Evolutionary conservation across 495 filamentous ascomycete genomes (phyloP), one percentile per base, ranked within the genome.

Genomic region (Penicillium coffeae): DNA sequence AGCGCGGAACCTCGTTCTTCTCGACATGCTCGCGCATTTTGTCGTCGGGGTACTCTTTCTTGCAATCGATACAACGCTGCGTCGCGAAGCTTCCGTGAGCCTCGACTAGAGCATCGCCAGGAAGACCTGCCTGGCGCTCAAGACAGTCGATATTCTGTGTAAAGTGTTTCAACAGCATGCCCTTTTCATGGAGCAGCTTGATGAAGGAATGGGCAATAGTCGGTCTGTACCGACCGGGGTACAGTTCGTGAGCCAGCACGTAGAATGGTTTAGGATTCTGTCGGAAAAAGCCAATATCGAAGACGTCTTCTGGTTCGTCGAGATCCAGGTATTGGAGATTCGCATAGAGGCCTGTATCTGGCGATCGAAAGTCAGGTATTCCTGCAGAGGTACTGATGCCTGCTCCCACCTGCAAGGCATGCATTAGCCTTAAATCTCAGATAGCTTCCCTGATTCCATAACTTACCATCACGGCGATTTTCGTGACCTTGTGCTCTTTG

Each of bases 61-160:
- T 81, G 73, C 93, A 98, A 9, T 95, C 89, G 54, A 96, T 93
- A 65, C 93, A 98, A 44, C 80, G 78, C 65, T 95, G 90, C 6
- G 75, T 75, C 8, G 92, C 92, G 65, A 96, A 98, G 60, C 88
- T 94, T 37, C 93, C 93, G 63, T 98, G 93, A 8, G 94, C 93
- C 68, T 97, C 92, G 18, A 97, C 74, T 44, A 98, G 89, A 67
- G 79, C 79, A 4, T 93, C 81, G 0, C 71, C 74, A 0, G 90
- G 88, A 13, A 98, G 79, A 36, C 93, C 93, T 8, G 93, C 94
- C 55, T 81, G 76, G 25, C 92, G 82, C 68, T 98, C 93, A 18
- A 98, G 77, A 58, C 87, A 90, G 71, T 98, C 93, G 58, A 98
- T 96, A 63, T 98, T 98, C 65, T 98, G 93, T 4, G 94, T 95